phyloP scores from a whole-genome alignment of 371 early-diverging fungal species.

The Syncephalastrum contaminatum region DNA sequence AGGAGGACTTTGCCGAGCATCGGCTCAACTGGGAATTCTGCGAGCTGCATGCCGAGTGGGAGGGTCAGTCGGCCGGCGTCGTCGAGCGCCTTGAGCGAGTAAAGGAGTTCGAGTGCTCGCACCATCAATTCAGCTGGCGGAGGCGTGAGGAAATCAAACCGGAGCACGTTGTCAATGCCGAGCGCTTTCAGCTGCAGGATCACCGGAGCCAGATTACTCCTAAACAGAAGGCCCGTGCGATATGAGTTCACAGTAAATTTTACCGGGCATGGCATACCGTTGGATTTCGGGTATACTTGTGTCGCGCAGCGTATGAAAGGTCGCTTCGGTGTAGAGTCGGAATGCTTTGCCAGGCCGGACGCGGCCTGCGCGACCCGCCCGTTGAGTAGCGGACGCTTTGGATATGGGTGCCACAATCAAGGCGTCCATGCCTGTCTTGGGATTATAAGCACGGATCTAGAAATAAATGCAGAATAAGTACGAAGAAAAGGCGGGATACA shows the following conservation, averaged over 20 bases:
- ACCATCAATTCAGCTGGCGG: slow-evolving; percentile 70
- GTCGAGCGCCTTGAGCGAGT: slow-evolving; percentile 76
- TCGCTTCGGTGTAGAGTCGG: slow-evolving; percentile 71
- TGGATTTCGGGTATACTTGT: slow-evolving; percentile 76
- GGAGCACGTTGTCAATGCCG: slow-evolving; percentile 76
- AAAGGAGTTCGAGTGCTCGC: slow-evolving; percentile 65
- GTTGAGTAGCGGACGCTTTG: slow-evolving; percentile 75
- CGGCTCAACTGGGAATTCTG: slow-evolving; percentile 84
- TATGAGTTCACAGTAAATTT: not conserved
- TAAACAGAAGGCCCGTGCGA: slow-evolving; percentile 8
- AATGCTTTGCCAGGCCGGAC: slow-evolving; percentile 67
- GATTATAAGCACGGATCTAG: slow-evolving; percentile 65
- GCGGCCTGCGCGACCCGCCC: slow-evolving; percentile 85
- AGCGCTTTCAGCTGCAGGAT: slow-evolving; percentile 73
- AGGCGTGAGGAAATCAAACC: slow-evolving; percentile 76
- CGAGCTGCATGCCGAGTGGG: slow-evolving; percentile 75
- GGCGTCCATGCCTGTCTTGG: slow-evolving; percentile 63
- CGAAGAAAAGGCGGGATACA: not conserved
- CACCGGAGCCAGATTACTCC: slow-evolving; percentile 58
- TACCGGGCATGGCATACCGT: slow-evolving; percentile 29
- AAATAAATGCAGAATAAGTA: slow-evolving; percentile 14
- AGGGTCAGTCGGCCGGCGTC: slow-evolving; percentile 73
- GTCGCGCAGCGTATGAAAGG: slow-evolving; percentile 50
- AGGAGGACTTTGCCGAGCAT: slow-evolving; percentile 72
- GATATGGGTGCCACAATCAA: slow-evolving; percentile 63